Base-by-base conservation (phyloP, 1,284 basidiomycete genomes). In the Wolfiporia cocos region DNA sequence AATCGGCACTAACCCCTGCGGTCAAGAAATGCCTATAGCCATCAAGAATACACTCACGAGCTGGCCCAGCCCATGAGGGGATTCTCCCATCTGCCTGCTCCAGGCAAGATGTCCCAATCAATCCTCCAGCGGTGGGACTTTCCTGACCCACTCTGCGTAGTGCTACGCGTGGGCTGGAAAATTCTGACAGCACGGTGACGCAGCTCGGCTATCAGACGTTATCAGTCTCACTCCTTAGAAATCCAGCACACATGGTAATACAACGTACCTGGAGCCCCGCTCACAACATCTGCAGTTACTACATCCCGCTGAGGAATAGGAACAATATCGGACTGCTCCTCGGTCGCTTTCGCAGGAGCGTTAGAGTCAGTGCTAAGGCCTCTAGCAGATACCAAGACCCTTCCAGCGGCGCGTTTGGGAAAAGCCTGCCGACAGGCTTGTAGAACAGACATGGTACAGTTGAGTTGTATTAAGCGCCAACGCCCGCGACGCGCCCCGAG, bases 61-160 rank as follows among this genome's bases (percentile, higher is more conserved):
- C 83, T 88, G 1, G 93, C 93, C 78, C 82, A 99, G 43, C 95
- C 95, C 90, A 99, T 99, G 55, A 99, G 66, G n/a, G 92, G 92
- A 63, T 98, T 98, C 75, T 97, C 93, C 95, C 95, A 99, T 47
- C 95, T 77, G 11, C 89, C 93, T 24, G 78, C 83, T 33, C 93
- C 92, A 51, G 81, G 82, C 15, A 98, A 70, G 45, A 85, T 85
- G 57, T 99, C 95, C 73, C 86, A 99, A 67, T 99, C 95, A 57
- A 99, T 82, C 51, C 92, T 74, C 95, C 95, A 99, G 55, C 86
- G 79, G 54, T 85, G 78, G 18, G 83, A 83, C 67, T 95, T 94
- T 39, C 81, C 84, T 35, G 82, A 77, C 39, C 92, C 94, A 39
- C 90, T 93, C 65, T 97, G 93, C 80, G 95, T 98, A 7, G 94